Evolutionary conservation across 1,284 basidiomycete species (phyloP).

Genomic region (Cutaneotrichosporon dermatis): DNA sequence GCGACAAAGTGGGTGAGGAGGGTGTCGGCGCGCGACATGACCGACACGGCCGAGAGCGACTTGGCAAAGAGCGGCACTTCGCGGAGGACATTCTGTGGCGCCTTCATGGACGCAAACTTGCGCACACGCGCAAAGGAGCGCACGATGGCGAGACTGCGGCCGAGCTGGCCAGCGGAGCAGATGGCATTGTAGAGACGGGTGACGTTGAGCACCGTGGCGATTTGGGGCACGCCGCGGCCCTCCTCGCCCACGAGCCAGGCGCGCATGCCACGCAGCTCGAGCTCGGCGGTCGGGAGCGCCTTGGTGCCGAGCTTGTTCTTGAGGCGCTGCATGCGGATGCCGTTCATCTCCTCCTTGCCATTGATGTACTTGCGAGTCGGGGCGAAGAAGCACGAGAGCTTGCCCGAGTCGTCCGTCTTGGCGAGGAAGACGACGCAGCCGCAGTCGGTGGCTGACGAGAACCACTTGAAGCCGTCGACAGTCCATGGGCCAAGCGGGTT

Average conservation of each 20-base stretch:
- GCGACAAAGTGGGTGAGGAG: slow-evolving; percentile 61
- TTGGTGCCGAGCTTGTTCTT: slow-evolving; percentile 78
- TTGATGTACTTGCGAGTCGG: slow-evolving; percentile 53
- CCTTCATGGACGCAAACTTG: slow-evolving; percentile 47
- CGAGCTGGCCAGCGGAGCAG: slow-evolving; percentile 53
- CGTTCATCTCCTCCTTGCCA: slow-evolving; percentile 55
- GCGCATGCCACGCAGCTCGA: slow-evolving; percentile 60
- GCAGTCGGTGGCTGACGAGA: slow-evolving; percentile 70
- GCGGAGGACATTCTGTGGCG: slow-evolving; percentile 53
- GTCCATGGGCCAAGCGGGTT: slow-evolving; percentile 18
- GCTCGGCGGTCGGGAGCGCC: slow-evolving; percentile 70
- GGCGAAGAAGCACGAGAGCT: slow-evolving; percentile 62
- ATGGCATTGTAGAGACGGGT: slow-evolving; percentile 64
- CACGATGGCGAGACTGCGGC: slow-evolving; percentile 61
- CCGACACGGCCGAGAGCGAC: slow-evolving; percentile 58
- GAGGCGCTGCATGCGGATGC: slow-evolving; percentile 65
- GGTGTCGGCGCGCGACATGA: slow-evolving; percentile 62
- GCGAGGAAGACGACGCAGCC: slow-evolving; percentile 17
- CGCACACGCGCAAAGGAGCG: slow-evolving; percentile 61
- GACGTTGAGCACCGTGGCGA: slow-evolving; percentile 69
- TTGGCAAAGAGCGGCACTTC: slow-evolving; percentile 55
- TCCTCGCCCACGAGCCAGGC: slow-evolving; percentile 63
- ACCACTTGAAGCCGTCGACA: slow-evolving; percentile 74
- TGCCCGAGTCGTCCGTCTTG: slow-evolving; percentile 45
- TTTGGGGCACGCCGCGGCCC: slow-evolving; percentile 63